Conservation (phyloP, 1,284 basidiomycete genomes). For the Tilletia setariae region DNA sequence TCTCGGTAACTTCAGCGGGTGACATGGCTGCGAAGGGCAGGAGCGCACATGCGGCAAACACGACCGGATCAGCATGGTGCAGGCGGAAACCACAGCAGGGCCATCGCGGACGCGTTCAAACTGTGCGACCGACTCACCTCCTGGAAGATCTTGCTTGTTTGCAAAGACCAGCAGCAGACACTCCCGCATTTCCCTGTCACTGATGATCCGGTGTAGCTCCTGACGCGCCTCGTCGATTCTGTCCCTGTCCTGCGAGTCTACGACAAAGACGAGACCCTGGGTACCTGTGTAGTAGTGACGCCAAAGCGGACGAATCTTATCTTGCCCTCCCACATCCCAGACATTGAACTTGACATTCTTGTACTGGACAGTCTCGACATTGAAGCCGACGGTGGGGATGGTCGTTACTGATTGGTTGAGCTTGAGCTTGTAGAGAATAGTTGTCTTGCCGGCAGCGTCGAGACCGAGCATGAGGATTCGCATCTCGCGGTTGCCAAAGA, state of each 20-base stretch:
- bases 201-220: constrained; percentile 92
- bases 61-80: constrained; percentile 21
- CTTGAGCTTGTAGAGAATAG: constrained; percentile 98
- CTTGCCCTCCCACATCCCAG: constrained; percentile 57
- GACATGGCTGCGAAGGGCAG: constrained; percentile 70
- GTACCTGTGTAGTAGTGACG: constrained; percentile 81
- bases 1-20: constrained; percentile 96
- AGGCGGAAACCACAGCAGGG: no score
- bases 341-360: constrained; percentile 57
- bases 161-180: constrained; percentile 95
- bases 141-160: constrained; percentile 98
- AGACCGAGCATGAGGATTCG: constrained; percentile 28
- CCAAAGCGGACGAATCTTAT: constrained; percentile 65
- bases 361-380: constrained; percentile 57
- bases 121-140: no score
- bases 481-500: constrained; percentile 55
- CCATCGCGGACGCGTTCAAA: no score
- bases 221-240: constrained; percentile 94
- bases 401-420: constrained; percentile 99
- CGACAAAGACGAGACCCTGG: constrained; percentile 66
- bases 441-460: constrained; percentile 56
- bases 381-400: constrained; percentile 82
- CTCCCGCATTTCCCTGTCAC: constrained; percentile 97
- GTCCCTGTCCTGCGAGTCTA: constrained; percentile 79
- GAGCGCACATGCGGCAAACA: neutral